phyloP scores from a whole-genome alignment of 345 rosid species.

The Eutrema japonicum region DNA sequence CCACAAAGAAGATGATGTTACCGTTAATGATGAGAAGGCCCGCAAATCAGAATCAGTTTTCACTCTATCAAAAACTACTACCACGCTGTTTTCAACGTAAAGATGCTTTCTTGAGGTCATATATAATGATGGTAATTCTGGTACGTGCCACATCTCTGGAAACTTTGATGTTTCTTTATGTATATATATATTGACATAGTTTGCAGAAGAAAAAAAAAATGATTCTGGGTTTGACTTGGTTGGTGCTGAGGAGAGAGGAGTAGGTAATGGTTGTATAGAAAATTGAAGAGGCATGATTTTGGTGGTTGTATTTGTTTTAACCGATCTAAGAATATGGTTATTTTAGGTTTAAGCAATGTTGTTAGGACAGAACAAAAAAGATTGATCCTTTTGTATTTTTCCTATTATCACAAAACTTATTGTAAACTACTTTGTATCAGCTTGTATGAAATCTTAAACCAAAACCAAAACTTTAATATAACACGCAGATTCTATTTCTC shows the following conservation, averaged over 20 bases:
- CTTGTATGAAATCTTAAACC: constrained; percentile 30
- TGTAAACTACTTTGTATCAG: constrained; percentile 29
- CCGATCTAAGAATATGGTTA: constrained; percentile 36
- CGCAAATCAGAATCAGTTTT: constrained; percentile 47
- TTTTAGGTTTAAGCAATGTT: constrained; percentile 28
- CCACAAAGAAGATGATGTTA: constrained; percentile 43
- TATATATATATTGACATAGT: constrained; percentile 56
- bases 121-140: constrained; percentile 41
- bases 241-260: constrained; percentile 43
- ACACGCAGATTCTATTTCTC: constrained; percentile 21
- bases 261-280: constrained; percentile 57
- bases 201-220: constrained; percentile 35
- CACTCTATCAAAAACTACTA: constrained; percentile 46
- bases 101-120: constrained; percentile 40
- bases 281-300: constrained; percentile 48
- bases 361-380: background rate
- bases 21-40: constrained; percentile 42
- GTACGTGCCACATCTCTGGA: constrained; percentile 39
- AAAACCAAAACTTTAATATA: constrained; percentile 20
- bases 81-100: constrained; percentile 54
- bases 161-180: constrained; percentile 27
- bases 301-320: constrained; percentile 45
- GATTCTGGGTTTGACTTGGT: constrained; percentile 49
- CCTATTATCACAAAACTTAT: constrained; percentile 23
- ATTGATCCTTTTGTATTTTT: constrained; percentile 8